Evolutionary conservation across 116 monocot species (phyloP).

Genomic region (Posidonia oceanica): DNA sequence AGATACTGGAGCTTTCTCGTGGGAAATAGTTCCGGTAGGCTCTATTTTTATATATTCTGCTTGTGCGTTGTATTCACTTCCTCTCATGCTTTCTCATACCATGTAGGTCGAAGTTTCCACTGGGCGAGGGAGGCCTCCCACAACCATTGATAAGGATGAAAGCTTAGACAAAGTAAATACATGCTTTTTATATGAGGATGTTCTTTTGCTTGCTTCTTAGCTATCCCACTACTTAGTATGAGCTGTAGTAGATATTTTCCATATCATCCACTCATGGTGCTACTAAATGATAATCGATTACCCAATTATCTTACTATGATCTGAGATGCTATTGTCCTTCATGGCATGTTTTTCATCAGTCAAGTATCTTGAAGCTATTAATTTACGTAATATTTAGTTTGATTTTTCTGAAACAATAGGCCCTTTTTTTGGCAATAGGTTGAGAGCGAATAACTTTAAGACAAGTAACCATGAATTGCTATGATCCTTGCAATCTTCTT

Average conservation of each 20-base stretch:
- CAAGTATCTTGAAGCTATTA: background rate
- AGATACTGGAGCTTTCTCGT: conserved; percentile 73
- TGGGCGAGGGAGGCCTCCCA: conserved; percentile 73
- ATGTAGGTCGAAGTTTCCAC: conserved; percentile 75
- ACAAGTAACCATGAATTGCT: no score
- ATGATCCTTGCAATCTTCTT: no score
- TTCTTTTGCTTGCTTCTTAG: conserved; percentile 2
- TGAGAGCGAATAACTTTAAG: no score
- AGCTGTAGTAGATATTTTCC: no score
- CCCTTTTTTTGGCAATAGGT: no score
- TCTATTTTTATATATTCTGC: background rate
- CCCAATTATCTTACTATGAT: no score
- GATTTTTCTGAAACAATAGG: no score
- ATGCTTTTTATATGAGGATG: background rate
- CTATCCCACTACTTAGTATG: background rate
- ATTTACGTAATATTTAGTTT: no score
- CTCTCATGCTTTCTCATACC: conserved; percentile 25
- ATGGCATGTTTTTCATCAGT: background rate
- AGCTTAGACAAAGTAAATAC: conserved; percentile 59
- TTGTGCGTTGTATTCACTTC: background rate
- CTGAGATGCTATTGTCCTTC: background rate
- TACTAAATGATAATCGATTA: no score
- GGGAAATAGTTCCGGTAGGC: conserved; percentile 91
- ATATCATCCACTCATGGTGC: no score
- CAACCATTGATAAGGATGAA: conserved; percentile 71